Evolutionary conservation across 2,329 filamentous ascomycete genomes (phyloP).

Genomic region (Zelopaecilomyces penicillatus): DNA sequence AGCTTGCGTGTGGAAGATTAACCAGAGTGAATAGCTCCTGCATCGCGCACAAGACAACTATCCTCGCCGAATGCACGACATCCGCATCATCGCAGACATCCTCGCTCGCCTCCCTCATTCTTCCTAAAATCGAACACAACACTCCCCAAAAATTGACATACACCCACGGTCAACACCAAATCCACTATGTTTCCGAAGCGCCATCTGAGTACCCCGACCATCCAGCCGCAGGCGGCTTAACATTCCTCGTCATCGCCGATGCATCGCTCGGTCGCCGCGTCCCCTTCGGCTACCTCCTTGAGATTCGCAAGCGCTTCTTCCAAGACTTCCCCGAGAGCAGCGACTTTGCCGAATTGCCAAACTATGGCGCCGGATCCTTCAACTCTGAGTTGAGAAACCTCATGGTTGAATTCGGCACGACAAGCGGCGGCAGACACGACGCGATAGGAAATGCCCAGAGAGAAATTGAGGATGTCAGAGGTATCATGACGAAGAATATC

Average conservation of each 20-base stretch:
- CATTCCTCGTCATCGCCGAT: slow-evolving; percentile 84
- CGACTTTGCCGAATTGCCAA: slow-evolving; percentile 69
- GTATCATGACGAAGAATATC: slow-evolving; percentile 95
- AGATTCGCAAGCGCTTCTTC: slow-evolving; percentile 84
- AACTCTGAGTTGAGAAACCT: slow-evolving; percentile 68
- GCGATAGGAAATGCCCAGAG: slow-evolving; percentile 73
- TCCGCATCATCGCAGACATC: slow-evolving; percentile 76
- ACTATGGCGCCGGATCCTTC: slow-evolving; percentile 85
- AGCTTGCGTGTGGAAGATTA: background rate
- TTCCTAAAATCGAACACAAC: slow-evolving; percentile 84
- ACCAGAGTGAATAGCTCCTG: slow-evolving; percentile 56
- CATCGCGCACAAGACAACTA: slow-evolving; percentile 88
- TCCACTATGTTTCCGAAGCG: slow-evolving; percentile 89
- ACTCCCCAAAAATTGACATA: slow-evolving; percentile 84
- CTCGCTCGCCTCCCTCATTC: slow-evolving; percentile 83
- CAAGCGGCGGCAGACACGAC: slow-evolving; percentile 66
- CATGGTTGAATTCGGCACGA: slow-evolving; percentile 79
- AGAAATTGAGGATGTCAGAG: slow-evolving; percentile 86
- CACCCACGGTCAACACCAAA: slow-evolving; percentile 83
- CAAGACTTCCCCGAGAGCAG: slow-evolving; percentile 56
- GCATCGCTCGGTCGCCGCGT: slow-evolving; percentile 75
- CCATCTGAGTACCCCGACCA: slow-evolving; percentile 54
- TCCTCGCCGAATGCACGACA: slow-evolving; percentile 86
- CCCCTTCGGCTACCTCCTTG: slow-evolving; percentile 85
- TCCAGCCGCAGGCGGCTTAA: slow-evolving; percentile 68